Conservation (phyloP, 768 basidiomycete genomes). For the Chalciporus piperatus region DNA sequence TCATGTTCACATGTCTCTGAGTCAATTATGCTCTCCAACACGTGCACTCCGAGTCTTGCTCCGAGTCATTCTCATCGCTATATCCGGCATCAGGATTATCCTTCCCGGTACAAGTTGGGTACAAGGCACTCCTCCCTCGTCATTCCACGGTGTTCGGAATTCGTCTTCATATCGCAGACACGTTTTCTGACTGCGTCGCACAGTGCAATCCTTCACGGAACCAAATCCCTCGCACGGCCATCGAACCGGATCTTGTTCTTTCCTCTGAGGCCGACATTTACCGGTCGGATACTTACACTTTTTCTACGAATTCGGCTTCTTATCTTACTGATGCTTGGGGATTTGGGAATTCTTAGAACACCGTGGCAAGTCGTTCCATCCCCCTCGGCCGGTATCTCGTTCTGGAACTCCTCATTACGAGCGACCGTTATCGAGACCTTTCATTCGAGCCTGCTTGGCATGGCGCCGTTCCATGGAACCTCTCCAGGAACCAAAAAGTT, state of each 20-base stretch:
- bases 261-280: not conserved
- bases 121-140: not conserved
- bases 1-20: not conserved
- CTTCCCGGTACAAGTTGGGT: not conserved
- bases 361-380: not conserved
- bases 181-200: not conserved
- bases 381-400: not conserved
- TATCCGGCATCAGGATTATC: not conserved
- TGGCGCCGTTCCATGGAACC: not conserved
- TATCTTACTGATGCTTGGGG: not conserved
- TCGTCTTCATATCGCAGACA: constrained; percentile 1
- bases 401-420: not conserved
- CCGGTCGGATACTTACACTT: too few species aligned
- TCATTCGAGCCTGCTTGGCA: not conserved
- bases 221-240: not conserved
- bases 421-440: not conserved
- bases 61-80: not conserved
- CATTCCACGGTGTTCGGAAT: constrained; percentile 4
- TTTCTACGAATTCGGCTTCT: too few species aligned
- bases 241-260: not conserved
- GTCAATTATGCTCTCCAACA: not conserved
- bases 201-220: not conserved
- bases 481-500: too few species aligned
- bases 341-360: not conserved
- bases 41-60: too few species aligned